Evolutionary conservation across 2,329 filamentous ascomycete genomes (phyloP).

Genomic region (Aspergillus pseudonomiae): DNA sequence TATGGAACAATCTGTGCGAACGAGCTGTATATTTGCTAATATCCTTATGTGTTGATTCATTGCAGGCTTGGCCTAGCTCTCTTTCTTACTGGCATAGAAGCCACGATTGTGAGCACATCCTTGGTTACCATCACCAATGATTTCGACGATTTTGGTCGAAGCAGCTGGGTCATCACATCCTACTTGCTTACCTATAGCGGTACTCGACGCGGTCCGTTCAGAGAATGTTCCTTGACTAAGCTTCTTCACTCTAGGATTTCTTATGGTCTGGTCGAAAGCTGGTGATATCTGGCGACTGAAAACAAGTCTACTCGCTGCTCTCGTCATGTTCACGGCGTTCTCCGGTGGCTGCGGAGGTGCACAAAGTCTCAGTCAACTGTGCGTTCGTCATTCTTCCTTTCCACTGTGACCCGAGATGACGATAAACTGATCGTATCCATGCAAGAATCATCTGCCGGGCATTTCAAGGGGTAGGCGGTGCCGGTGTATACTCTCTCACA

Average conservation of each 20-base stretch:
- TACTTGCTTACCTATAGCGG: constrained; percentile 56
- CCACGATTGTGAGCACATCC: constrained; percentile 56
- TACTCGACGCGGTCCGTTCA: constrained; percentile 10
- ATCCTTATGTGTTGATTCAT: background rate
- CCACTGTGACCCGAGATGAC: background rate
- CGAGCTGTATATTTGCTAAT: background rate
- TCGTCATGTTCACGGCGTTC: constrained; percentile 46
- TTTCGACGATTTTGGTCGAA: constrained; percentile 40
- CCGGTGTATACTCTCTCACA: constrained; percentile 63
- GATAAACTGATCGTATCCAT: background rate
- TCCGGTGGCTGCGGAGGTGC: constrained; percentile 46
- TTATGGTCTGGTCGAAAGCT: constrained; percentile 60
- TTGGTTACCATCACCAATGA: constrained; percentile 50
- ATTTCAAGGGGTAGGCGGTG: constrained; percentile 54
- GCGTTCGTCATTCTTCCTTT: background rate
- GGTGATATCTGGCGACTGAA: constrained; percentile 62
- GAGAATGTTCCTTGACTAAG: background rate
- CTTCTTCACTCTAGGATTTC: constrained; percentile 49
- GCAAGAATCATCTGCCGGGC: constrained; percentile 55
- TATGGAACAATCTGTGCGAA: background rate
- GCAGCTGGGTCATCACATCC: constrained; percentile 53
- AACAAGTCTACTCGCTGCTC: constrained; percentile 48
- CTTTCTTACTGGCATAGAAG: constrained; percentile 53
- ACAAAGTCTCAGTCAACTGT: constrained; percentile 39
- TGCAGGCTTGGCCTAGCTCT: constrained; percentile 26